A percentile compares a stretch with the other conserved stretches of the same genome.
Conservation (phyloP, 441 rosid genomes). For the Rhodomyrtus psidioides region DNA sequence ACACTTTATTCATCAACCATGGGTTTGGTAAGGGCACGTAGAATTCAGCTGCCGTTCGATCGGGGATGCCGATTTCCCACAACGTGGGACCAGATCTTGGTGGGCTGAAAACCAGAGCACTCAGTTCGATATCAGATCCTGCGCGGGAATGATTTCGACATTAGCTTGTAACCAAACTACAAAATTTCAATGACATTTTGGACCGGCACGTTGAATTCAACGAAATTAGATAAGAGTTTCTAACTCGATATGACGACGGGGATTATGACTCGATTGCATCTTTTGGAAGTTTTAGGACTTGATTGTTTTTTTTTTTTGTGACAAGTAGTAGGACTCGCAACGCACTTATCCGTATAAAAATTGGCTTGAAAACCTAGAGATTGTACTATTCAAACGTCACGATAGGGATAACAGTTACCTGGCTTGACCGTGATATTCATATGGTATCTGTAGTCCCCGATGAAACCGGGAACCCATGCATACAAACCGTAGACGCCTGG, state of each 20-base stretch:
- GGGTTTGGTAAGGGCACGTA: not conserved
- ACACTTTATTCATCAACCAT: not conserved
- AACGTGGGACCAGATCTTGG: not conserved
- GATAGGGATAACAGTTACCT: not conserved
- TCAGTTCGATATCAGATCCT: not conserved
- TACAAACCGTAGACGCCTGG: conserved; percentile 22
- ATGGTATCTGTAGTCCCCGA: conserved; percentile 27
- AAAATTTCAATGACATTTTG: not conserved
- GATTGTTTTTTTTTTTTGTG: too few relatives aligned
- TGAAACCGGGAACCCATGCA: conserved; percentile 28
- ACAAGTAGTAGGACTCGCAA: too few relatives aligned
- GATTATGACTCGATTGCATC: too few relatives aligned
- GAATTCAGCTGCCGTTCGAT: not conserved
- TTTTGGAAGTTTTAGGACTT: too few relatives aligned
- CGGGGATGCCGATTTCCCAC: not conserved
- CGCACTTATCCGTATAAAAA: too few relatives aligned
- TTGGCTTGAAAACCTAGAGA: not conserved
- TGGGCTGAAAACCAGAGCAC: not conserved
- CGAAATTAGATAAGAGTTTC: not conserved
- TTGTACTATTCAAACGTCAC: not conserved
- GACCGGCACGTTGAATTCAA: not conserved
- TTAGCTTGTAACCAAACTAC: not conserved
- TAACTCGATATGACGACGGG: not conserved
- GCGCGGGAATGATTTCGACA: not conserved
- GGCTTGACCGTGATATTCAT: not conserved